These are phyloP conservation scores for Bombardia bombarda DNA, from an alignment of 495 filamentous ascomycete species.

Conservation along the genomic window DNA sequence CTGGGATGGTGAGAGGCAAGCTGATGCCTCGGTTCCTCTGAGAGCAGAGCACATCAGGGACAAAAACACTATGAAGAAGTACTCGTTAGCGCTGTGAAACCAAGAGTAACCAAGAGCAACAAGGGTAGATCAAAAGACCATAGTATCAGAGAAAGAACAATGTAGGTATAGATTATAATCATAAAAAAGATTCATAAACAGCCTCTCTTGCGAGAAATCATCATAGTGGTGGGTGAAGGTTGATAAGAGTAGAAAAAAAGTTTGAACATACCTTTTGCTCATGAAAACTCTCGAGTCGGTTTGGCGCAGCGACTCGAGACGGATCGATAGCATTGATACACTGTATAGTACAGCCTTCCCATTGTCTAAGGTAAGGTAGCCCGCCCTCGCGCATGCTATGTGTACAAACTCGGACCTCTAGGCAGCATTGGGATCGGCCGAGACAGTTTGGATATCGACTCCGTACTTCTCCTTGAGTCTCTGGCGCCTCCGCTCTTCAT, in stretches of 20 bases:
- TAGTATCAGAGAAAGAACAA: constrained; percentile 6
- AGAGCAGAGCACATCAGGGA: no score
- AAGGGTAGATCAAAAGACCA: no score
- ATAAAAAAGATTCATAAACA: background rate
- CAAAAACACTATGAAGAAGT: no score
- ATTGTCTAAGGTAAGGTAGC: background rate
- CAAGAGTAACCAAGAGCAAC: no score
- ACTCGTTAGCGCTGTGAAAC: no score
- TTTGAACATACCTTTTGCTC: background rate
- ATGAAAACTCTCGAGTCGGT: background rate
- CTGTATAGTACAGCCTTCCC: background rate
- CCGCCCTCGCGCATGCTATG: constrained; percentile 5
- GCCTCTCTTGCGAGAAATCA: background rate
- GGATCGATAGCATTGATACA: background rate
- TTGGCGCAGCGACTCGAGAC: background rate
- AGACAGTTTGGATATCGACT: constrained; percentile 63
- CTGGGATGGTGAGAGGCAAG: no score
- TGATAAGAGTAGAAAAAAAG: background rate
- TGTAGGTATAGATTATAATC: background rate
- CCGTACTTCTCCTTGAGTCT: constrained; percentile 87
- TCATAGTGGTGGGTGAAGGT: background rate
- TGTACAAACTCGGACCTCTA: constrained; percentile 16
- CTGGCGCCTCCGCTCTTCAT: constrained; percentile 75
- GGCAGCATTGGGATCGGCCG: constrained; percentile 26
- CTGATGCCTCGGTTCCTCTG: no score